Evolutionary conservation across 805 yeast genomes (phyloP).

Genomic region (Ogataea naganishii): DNA sequence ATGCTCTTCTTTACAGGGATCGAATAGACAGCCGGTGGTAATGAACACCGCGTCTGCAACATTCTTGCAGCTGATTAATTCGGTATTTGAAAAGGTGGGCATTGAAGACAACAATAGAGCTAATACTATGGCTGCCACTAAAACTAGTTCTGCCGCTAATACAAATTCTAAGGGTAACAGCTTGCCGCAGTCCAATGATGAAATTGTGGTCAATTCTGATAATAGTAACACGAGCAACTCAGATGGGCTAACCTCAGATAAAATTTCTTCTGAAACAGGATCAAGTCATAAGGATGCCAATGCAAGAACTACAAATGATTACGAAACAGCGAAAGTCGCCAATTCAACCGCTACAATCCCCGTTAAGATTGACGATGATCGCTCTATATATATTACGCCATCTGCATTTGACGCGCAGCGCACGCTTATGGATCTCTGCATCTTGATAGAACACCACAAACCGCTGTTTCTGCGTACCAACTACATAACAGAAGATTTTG

Average conservation of each 20-base stretch:
- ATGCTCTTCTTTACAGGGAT: conserved; percentile 63
- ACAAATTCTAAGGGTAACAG: no score
- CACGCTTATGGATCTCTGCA: conserved; percentile 66
- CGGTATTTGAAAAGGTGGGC: conserved; percentile 61
- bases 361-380: conserved; percentile 40
- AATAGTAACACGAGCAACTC: no score
- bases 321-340: no score
- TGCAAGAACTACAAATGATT: no score
- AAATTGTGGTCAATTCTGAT: no score
- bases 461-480: conserved; percentile 46
- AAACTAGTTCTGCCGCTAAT: conserved; percentile 12
- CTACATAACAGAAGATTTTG: conserved; percentile 52
- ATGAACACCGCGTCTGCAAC: conserved; percentile 91
- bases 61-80: conserved; percentile 72
- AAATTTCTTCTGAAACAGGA: no score
- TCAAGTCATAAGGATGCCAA: conserved; percentile 2
- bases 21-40: conserved; percentile 67
- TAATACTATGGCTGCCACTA: conserved; percentile 12
- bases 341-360: no score
- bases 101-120: conserved; percentile 34
- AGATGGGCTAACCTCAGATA: conserved; percentile 2
- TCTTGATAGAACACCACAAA: conserved; percentile 48
- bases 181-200: no score
- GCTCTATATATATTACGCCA: conserved; percentile 33
- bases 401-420: conserved; percentile 62